Base-by-base conservation (phyloP, 352 stramenopile genomes). In the Globisporangium okanoganense region DNA sequence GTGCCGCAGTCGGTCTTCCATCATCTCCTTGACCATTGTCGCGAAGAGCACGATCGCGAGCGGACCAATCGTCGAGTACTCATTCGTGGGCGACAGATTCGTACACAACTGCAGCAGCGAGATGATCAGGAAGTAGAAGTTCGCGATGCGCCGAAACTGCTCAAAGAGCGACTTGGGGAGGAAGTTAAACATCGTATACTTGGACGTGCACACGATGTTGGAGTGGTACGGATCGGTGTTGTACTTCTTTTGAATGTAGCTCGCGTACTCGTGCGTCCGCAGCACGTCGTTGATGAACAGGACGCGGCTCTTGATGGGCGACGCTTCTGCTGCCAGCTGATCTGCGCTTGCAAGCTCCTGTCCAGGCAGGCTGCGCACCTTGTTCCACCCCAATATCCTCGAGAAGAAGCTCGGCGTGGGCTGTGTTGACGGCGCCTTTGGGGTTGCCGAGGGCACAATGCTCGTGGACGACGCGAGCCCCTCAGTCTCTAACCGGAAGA, bases 71-170 rank as follows among this genome's bases (percentile, higher is more conserved):
- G 88, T 96, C 54, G 88, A 94, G 69, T 94, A 95, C 58, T 92
- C 79, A 60, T 94, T 95, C 31, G 87, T 95, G 6, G 88, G 88
- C 20, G 86, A 95, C 45, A 95, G 61, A 29, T 90, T 76, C 20
- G 94, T 97, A 27, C 93, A 80, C 9, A 97, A 73, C 78, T 98
- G 97, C 38, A 99, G 82, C 27, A 96, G 64, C 8, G 94, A 97
- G 48, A 99, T 97, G 66, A 97, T 78, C 24, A 98, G 74, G 61
- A 99, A 99, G 75, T 98, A 99, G 60, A 98, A 89, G 65, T 99
- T 99, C 8, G 92, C 95, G 62, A 98, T 87, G 36, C 93, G 84
- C 33, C 95, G 88, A 74, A 99, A 98, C 76, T 99, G 96, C 65
- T 98, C 92, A 35, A 96, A 88, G 50, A 98, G 85, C 45, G 93